Evolutionary conservation across 2,329 filamentous ascomycete genomes (phyloP), one percentile per base, ranked within the genome.

Genomic region (Ascochyta rabiei): DNA sequence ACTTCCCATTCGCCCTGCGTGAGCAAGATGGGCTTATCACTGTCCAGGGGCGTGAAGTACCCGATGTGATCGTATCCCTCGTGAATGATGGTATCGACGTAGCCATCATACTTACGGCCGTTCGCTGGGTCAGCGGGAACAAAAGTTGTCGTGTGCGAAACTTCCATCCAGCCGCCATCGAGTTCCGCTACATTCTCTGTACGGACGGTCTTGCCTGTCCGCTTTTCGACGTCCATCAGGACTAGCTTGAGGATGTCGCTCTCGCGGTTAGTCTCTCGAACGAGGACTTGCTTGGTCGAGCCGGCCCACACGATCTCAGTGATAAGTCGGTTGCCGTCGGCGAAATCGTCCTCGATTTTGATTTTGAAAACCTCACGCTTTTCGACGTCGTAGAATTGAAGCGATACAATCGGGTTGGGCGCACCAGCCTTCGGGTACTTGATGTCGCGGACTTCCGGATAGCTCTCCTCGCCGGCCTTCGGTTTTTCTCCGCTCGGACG

Each of bases 141-240:
- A 70, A 89, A 98, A 13, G 81, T 86, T 3, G 93, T 96, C 37
- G 88, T 85, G 66, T 96, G 89, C 1, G 91, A 91, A 37, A 96
- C 91, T 76, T 99, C 95, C 66, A 97, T 93, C 95, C 95, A 99
- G 30, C 95, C 96, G 19, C 93, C 93, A 72, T 99, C 95, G n/a
- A 97, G 81, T 53, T 88, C 82, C 61, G 86, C 85, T 43, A 97
- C 86, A 73, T 99, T 86, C 43, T 90, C 84, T 18, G 87, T 89
- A 60, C 93, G 84, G 42, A 97, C 86, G 0, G 90, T 88, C 73
- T 89, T 89, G 26, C 91, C 93, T 18, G 84, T 86, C 42, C 91
- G 87, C 3, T 82, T 78, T 19, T 80, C 77, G 5, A 95, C 89
- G 70, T 99, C 91, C 50, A 98, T 86, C 6, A 98, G 81, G 6